Evolutionary conservation across 768 basidiomycete species (phyloP), one percentile per base, ranked within the genome.

Genomic region (Rhodosporidiobolus sp.): DNA sequence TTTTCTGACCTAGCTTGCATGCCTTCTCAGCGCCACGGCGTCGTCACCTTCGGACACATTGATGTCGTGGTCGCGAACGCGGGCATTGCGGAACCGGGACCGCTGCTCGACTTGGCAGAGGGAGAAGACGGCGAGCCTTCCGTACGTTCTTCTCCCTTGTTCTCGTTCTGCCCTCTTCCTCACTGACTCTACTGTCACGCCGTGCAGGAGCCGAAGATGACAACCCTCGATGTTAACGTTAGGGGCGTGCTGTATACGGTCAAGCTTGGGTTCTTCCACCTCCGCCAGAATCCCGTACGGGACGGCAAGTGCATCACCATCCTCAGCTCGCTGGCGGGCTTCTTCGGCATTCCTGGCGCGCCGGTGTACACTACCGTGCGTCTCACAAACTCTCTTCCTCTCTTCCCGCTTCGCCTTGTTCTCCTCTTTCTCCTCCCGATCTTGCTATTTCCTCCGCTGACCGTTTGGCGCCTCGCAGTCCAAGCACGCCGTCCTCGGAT

Each of bases 321-420:
- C 22, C 82, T 86, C 48, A 86, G 86, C 22, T 87, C 86, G 30
- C 84, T 88, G 79, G 85, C 87, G 48, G 87, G 86, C 32, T 86
- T 86, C 84, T 50, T 78, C 48, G 81, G 81, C 0, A 80, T 87
- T 35, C 84, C 86, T 6, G 73, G 72, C 28, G 86, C 79, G 10
- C 79, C 83, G 28, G 77, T 86, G 59, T 87, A 87, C 77, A 80
- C 82, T 12, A 85, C 46, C 46, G 48, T 46, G 46, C 48, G 28
- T n/a, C n/a, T n/a, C n/a, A n/a, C n/a, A n/a, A n/a, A n/a, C n/a
- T n/a, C n/a, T n/a, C n/a, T n/a, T n/a, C n/a, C n/a, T n/a, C n/a
- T n/a, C n/a, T n/a, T n/a, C n/a, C n/a, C n/a, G n/a, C n/a, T n/a
- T n/a, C n/a, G n/a, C n/a, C n/a, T 53, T 12, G 12, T 22, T n/a